phyloP scores from a whole-genome alignment of 108 stramenopile species.

The Aurantiochytrium sp. region DNA sequence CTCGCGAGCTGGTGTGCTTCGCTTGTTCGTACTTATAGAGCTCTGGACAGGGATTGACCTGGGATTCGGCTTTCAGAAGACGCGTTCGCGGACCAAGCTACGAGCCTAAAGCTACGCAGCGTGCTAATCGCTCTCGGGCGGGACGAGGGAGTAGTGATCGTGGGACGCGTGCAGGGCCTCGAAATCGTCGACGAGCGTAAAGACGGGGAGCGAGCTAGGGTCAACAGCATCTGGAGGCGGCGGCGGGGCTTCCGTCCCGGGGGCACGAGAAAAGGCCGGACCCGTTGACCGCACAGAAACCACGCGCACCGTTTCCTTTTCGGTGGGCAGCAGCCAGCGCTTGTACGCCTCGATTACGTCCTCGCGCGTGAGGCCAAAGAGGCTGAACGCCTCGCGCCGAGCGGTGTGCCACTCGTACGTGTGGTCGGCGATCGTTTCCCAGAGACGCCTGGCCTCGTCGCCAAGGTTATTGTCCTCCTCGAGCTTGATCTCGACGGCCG shows the following conservation, averaged over 20 bases:
- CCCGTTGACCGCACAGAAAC: background rate
- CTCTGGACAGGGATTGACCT: no score
- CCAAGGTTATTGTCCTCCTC: conserved; percentile 1
- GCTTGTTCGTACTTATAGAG: no score
- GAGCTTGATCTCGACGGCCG: background rate
- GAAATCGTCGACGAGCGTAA: background rate
- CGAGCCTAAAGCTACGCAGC: background rate
- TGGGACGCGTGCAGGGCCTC: background rate
- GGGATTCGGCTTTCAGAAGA: no score
- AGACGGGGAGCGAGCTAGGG: background rate
- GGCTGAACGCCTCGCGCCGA: background rate
- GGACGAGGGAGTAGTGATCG: background rate
- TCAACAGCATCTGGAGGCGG: background rate
- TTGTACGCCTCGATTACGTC: background rate
- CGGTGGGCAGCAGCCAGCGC: background rate
- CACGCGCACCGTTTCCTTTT: background rate
- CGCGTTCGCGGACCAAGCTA: no score
- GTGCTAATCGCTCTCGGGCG: background rate
- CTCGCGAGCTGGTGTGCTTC: no score
- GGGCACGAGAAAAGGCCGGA: background rate
- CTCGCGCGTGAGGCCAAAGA: background rate
- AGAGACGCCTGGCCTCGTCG: background rate
- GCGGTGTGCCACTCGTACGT: background rate
- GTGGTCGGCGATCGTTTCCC: background rate
- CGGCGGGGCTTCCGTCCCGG: background rate